Conservation (phyloP, 352 stramenopile species). For the Phytophthora fragariae region DNA sequence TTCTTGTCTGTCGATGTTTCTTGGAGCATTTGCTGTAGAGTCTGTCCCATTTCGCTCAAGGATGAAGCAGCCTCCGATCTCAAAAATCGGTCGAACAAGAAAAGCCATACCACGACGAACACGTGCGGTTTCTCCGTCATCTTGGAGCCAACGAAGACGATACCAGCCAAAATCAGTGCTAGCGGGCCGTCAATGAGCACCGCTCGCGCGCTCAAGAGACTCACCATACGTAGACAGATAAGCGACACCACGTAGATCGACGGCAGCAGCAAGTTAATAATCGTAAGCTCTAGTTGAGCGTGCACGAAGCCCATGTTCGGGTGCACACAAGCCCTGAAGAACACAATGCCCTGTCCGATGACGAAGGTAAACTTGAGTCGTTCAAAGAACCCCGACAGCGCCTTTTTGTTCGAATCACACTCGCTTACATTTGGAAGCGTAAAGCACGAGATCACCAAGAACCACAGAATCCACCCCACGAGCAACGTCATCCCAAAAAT, state of each 20-base stretch:
- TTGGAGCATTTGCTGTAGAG: constrained; percentile 75
- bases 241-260: constrained; percentile 90
- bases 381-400: constrained; percentile 74
- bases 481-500: constrained; percentile 84
- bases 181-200: constrained; percentile 62
- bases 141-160: constrained; percentile 73
- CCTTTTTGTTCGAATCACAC: constrained; percentile 71
- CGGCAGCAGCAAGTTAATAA: constrained; percentile 88
- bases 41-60: constrained; percentile 55
- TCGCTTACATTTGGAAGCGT: constrained; percentile 64
- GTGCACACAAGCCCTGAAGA: constrained; percentile 79
- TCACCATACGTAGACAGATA: constrained; percentile 79
- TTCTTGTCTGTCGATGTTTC: constrained; percentile 56
- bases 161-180: constrained; percentile 51
- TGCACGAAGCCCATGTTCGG: constrained; percentile 89
- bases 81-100: constrained; percentile 78
- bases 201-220: constrained; percentile 56
- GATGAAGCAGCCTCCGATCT: constrained; percentile 59
- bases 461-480: constrained; percentile 84
- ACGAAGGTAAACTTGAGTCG: constrained; percentile 87
- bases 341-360: constrained; percentile 81
- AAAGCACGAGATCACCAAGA: constrained; percentile 72
- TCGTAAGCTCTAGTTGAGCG: constrained; percentile 87
- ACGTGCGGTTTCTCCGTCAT: constrained; percentile 84
- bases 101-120: constrained; percentile 79